Evolutionary conservation across 2,329 filamentous ascomycete species (phyloP).

Genomic region (Calonectria multiphialidica): DNA sequence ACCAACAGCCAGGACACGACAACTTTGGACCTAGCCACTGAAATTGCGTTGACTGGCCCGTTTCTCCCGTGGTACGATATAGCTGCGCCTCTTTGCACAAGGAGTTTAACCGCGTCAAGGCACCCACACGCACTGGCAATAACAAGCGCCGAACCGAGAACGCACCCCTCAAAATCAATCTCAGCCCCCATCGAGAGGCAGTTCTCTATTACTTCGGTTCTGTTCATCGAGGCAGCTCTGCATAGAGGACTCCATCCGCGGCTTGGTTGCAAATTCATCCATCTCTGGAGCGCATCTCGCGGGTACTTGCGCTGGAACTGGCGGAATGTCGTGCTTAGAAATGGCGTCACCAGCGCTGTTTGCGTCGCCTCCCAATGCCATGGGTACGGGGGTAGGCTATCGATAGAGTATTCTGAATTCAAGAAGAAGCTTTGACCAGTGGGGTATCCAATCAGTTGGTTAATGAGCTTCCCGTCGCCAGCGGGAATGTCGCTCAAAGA

Average conservation of each 20-base stretch:
- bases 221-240: not conserved
- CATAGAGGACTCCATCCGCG: not conserved
- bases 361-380: not conserved
- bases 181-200: not conserved
- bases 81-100: not conserved
- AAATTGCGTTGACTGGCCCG: not conserved
- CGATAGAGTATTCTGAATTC: not conserved
- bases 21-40: not conserved
- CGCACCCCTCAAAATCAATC: not conserved
- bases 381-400: not conserved
- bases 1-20: not conserved
- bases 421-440: not conserved
- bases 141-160: not conserved
- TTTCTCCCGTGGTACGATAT: not conserved
- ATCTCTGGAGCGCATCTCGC: not conserved
- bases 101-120: not conserved
- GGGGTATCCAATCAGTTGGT: not conserved
- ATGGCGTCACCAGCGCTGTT: not conserved
- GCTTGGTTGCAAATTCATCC: not conserved
- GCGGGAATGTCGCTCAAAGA: not conserved
- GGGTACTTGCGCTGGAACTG: not conserved
- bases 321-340: not conserved
- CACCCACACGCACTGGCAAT: not conserved
- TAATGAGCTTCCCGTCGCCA: not conserved
- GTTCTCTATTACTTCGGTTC: not conserved